phyloP scores from a whole-genome alignment of 148 eudicot genomes.

The Polygonum aviculare region DNA sequence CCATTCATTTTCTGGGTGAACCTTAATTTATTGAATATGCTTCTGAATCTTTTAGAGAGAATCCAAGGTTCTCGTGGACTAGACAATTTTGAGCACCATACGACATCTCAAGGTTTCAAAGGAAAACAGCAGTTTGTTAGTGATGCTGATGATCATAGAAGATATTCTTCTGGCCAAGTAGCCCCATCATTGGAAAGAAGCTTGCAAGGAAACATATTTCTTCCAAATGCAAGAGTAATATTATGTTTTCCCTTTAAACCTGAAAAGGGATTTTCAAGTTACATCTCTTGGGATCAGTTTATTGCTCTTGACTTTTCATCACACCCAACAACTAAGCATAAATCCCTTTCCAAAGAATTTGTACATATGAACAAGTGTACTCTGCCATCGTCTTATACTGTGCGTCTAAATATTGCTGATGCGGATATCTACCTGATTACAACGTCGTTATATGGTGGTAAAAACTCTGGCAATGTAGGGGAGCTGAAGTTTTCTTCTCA shows the following conservation, averaged over 20 bases:
- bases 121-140: slow-evolving; percentile 17
- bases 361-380: slow-evolving; percentile 24
- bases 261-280: slow-evolving; percentile 29
- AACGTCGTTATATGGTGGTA: slow-evolving; percentile 20
- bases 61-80: slow-evolving; percentile 27
- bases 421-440: slow-evolving; percentile 40
- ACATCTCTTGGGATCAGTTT: slow-evolving; percentile 62
- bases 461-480: slow-evolving; percentile 14
- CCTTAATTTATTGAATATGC: slow-evolving; percentile 30
- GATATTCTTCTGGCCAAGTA: slow-evolving; percentile 12
- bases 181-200: slow-evolving; percentile 21
- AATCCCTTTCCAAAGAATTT: slow-evolving; percentile 20
- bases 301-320: slow-evolving; percentile 60
- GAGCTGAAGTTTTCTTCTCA: slow-evolving; percentile 28
- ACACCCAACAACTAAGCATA: slow-evolving; percentile 23
- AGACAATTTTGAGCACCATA: slow-evolving; percentile 13
- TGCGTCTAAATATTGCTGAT: slow-evolving; percentile 52
- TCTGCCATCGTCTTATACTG: slow-evolving; percentile 35
- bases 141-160: slow-evolving; percentile 21
- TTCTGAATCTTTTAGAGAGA: slow-evolving; percentile 33
- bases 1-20: slow-evolving; percentile 64
- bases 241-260: slow-evolving; percentile 52
- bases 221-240: slow-evolving; percentile 65
- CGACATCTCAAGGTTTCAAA: slow-evolving; percentile 20
- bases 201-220: slow-evolving; percentile 42